phyloP scores from a whole-genome alignment of 208 protist species.

The Kentomonas sorsogonicus region DNA sequence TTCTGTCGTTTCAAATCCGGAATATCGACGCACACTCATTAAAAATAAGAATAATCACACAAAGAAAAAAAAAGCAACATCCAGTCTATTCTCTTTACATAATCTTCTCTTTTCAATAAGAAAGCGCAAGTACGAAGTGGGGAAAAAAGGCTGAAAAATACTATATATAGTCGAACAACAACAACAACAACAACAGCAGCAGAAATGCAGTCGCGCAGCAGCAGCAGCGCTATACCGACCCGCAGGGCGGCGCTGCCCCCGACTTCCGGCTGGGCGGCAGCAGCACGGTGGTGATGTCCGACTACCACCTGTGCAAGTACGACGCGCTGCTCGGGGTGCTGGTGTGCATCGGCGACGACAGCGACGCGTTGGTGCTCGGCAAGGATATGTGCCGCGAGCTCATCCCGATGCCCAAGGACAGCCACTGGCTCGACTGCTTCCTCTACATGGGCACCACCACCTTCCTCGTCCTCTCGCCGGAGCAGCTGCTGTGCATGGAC shows the following conservation, averaged over 20 bases:
- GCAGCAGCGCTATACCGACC: neutral
- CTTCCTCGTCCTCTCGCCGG: slow-evolving; percentile 69
- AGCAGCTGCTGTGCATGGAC: slow-evolving; percentile 60
- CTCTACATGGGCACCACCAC: slow-evolving; percentile 73
- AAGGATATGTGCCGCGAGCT: slow-evolving; percentile 49
- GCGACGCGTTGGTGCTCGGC: slow-evolving; percentile 55
- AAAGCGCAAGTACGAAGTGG: too few relatives aligned
- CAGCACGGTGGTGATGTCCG: slow-evolving; percentile 62
- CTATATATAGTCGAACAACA: too few relatives aligned
- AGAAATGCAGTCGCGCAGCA: too few relatives aligned
- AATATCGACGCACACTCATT: too few relatives aligned
- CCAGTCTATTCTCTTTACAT: too few relatives aligned
- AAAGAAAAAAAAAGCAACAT: too few relatives aligned
- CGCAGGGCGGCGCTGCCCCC: slow-evolving; percentile 5
- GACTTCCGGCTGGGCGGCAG: slow-evolving; percentile 40
- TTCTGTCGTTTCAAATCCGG: too few relatives aligned
- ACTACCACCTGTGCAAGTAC: slow-evolving; percentile 77
- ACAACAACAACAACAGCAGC: too few relatives aligned
- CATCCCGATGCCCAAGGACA: slow-evolving; percentile 40
- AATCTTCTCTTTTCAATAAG: too few relatives aligned
- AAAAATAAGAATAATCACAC: too few relatives aligned
- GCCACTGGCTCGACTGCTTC: slow-evolving; percentile 65
- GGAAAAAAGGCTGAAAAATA: too few relatives aligned
- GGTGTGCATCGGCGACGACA: slow-evolving; percentile 70
- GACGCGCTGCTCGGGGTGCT: slow-evolving; percentile 69